Conservation (phyloP, 1,284 basidiomycete species). For the Mycena citricolor region DNA sequence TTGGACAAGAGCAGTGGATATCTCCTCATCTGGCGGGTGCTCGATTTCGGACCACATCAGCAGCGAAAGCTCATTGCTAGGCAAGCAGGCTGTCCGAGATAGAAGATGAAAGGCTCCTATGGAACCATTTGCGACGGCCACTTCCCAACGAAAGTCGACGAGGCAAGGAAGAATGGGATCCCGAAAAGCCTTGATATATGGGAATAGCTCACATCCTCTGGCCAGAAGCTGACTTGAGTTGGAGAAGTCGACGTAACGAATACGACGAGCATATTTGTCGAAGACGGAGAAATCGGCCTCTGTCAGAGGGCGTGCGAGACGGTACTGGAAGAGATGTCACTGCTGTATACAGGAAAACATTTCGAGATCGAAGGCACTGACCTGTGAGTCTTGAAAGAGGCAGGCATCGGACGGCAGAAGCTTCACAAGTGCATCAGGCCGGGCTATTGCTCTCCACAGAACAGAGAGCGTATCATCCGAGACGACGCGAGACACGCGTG, state of each 20-base stretch:
- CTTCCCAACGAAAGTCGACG: conserved; percentile 18
- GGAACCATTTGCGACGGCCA: conserved; percentile 12
- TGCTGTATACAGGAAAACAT: too few relatives aligned
- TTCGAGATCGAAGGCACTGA: too few relatives aligned
- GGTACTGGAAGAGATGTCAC: conserved; percentile 10
- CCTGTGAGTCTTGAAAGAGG: too few relatives aligned
- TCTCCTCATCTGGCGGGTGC: conserved; percentile 2
- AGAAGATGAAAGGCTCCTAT: conserved; percentile 20
- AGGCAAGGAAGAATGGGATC: conserved; percentile 16
- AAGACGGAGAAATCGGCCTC: conserved; percentile 14
- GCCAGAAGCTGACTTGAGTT: conserved; percentile 16
- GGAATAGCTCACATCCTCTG: conserved; percentile 19
- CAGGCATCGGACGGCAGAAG: conserved; percentile 16
- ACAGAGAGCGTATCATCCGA: conserved; percentile 16
- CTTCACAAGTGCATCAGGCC: conserved; percentile 13
- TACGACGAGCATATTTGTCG: conserved; percentile 20
- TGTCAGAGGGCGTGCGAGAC: conserved; percentile 13
- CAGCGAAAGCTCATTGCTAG: conserved; percentile 13
- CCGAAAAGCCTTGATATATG: conserved; percentile 20
- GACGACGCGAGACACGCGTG: conserved; percentile 17
- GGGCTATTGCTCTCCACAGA: conserved; percentile 17
- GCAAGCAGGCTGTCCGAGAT: conserved; percentile 12
- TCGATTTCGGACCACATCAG: conserved; percentile 21
- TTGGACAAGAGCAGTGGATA: conserved; percentile 4
- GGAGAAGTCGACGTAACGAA: conserved; percentile 19